Evolutionary conservation across 2,329 filamentous ascomycete species (phyloP).

Genomic region (Raffaelea ambrosiae): DNA sequence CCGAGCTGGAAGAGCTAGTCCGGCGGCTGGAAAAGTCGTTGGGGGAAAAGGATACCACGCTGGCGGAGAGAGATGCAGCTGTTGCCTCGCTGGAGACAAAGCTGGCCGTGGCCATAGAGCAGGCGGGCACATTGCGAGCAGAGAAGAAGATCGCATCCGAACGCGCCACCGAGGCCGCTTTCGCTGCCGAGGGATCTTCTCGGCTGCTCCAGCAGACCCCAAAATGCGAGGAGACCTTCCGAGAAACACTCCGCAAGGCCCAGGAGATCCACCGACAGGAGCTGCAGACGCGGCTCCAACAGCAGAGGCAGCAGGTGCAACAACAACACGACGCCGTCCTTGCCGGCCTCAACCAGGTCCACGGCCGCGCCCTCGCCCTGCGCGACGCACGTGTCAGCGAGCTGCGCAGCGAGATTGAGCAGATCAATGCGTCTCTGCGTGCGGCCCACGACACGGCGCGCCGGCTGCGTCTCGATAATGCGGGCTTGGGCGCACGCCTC

Average conservation of each 20-base stretch:
- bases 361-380: constrained; percentile 39
- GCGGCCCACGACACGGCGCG: constrained; percentile 37
- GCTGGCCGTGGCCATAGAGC: constrained; percentile 19
- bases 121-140: no score
- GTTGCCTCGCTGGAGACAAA: constrained; percentile 15
- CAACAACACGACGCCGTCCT: constrained; percentile 4
- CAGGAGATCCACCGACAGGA: background rate
- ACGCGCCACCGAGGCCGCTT: no score
- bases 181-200: no score
- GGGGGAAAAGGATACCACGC: background rate
- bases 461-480: constrained; percentile 37
- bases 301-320: background rate
- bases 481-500: constrained; percentile 24
- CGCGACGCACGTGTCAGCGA: constrained; percentile 42
- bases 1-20: constrained; percentile 44
- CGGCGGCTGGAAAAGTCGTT: constrained; percentile 35
- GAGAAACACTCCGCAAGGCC: no score
- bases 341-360: constrained; percentile 26
- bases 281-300: background rate
- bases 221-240: no score
- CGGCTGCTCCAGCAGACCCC: no score
- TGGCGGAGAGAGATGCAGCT: constrained; percentile 18
- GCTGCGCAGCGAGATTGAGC: constrained; percentile 39
- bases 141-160: no score
- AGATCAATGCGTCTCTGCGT: constrained; percentile 34